Base-by-base conservation (phyloP, 257 asterid species). In the Lantana camara region DNA sequence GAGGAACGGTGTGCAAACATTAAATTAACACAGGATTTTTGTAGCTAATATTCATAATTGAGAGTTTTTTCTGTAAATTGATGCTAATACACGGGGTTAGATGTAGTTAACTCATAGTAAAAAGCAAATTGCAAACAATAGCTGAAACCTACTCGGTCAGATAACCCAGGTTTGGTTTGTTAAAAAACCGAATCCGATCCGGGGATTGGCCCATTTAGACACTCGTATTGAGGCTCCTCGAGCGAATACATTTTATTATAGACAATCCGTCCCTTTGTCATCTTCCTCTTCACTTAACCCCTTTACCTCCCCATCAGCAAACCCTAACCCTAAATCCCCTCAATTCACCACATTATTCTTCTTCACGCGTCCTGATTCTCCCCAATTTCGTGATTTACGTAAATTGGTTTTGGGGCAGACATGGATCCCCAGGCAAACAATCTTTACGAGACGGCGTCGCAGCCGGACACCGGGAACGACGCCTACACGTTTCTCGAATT, bases 381-480 rank as follows among this genome's bases (percentile, higher is more conserved):
- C 17, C 1, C 30, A 29, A 64, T 63, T 44, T 45, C 73, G 74
- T 37, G 70, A 73, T 73, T 70, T 55, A 57, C 34, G 14, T n/a
- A 13, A 37, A 54, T 71, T 21, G n/a, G 23, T 4, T 12, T 17
- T 22, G 37, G 32, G 52, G 66, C 49, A 24, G 16, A 24, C 63
- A 90, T 90, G 95, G 92, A 94, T 82, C 79, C 95, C 40, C 96
- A 79, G 85, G 73, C 82, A 66, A 87, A 66, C 74, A 82, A 80
- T 84, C 78, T 94, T n/a, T 94, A 78, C 69, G 97, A 90, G 27
- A 90, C 96, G 67, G 92, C 96, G 73, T 94, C 97, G 55, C 96
- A 90, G 83, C 99, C 99, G 45, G 99, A 90, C 78, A 84, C 91
- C 9, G 95, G 95, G 53, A 84, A 74, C 84, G 96, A 94, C 57